Evolutionary conservation across 2,329 filamentous ascomycete genomes (phyloP).

Genomic region (Leptographium lundbergii): DNA sequence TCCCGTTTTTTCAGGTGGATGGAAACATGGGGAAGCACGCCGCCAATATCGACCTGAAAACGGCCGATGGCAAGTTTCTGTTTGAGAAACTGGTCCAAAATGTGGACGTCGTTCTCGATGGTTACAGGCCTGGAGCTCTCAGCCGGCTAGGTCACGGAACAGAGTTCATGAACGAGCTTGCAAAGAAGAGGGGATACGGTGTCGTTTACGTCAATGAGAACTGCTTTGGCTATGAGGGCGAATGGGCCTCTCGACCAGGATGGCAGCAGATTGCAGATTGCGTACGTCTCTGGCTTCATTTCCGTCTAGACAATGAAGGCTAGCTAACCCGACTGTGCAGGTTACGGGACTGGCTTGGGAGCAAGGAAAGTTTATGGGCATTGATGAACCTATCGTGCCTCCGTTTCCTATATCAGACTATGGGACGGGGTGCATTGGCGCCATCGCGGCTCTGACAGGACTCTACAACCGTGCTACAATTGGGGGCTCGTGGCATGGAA

Average conservation of each 20-base stretch:
- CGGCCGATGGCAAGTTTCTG: slow-evolving; percentile 32
- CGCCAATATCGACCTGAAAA: slow-evolving; percentile 31
- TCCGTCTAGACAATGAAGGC: neutral
- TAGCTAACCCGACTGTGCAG: neutral
- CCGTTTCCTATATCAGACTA: slow-evolving; percentile 55
- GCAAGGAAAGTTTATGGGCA: slow-evolving; percentile 49
- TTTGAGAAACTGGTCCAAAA: slow-evolving; percentile 34
- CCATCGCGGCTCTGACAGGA: slow-evolving; percentile 52
- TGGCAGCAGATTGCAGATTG: slow-evolving; percentile 43
- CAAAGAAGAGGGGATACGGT: slow-evolving; percentile 25
- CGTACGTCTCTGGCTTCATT: slow-evolving; percentile 18
- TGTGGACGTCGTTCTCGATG: slow-evolving; percentile 41
- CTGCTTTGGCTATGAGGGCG: slow-evolving; percentile 44
- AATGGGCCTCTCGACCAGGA: slow-evolving; percentile 29
- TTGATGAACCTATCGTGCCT: slow-evolving; percentile 51
- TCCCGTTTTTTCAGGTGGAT: slow-evolving; percentile 25
- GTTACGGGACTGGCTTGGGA: slow-evolving; percentile 43
- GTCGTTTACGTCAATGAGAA: slow-evolving; percentile 37
- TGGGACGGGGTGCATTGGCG: slow-evolving; percentile 59
- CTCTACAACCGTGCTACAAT: slow-evolving; percentile 47
- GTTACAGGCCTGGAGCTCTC: slow-evolving; percentile 34
- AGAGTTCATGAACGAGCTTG: slow-evolving; percentile 26
- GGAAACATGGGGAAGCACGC: slow-evolving; percentile 35
- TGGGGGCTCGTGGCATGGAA: slow-evolving; percentile 55
- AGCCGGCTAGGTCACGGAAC: slow-evolving; percentile 27